These are phyloP conservation scores for Silene coronaria DNA, from an alignment of 179 eudicot genomes.

Conservation along the genomic window DNA sequence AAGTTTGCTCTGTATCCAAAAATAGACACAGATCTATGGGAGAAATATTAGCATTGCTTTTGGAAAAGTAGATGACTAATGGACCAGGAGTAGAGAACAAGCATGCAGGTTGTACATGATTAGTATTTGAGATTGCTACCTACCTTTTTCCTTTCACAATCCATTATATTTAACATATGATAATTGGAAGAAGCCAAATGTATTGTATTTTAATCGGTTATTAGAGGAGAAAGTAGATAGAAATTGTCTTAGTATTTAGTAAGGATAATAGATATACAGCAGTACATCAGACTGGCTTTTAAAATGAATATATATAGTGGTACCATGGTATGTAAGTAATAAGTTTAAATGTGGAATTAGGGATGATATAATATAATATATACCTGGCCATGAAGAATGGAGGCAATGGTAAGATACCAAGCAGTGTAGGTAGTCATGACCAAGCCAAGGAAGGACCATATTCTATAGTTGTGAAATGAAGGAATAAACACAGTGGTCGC, in stretches of 20 bases:
- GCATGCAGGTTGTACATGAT: neutral
- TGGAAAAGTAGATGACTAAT: neutral
- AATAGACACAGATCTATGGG: too few species aligned
- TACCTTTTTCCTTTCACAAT: too few species aligned
- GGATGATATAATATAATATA: too few species aligned
- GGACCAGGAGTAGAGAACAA: constrained; percentile 4
- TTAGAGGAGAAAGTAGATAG: too few species aligned
- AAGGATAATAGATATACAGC: constrained; percentile 4
- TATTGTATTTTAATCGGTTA: too few species aligned
- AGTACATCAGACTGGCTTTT: constrained; percentile 7
- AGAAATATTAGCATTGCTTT: constrained; percentile 8
- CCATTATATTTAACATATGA: too few species aligned
- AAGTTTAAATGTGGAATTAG: neutral
- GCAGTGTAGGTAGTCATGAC: constrained; percentile 49
- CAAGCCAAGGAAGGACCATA: constrained; percentile 47
- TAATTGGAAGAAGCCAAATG: too few species aligned
- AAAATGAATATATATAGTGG: neutral
- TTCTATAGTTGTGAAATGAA: constrained; percentile 46
- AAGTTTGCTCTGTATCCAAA: too few species aligned
- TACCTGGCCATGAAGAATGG: constrained; percentile 46
- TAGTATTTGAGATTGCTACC: too few species aligned
- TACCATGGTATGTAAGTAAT: neutral
- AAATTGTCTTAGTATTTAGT: too few species aligned
- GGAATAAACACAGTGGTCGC: constrained; percentile 51
- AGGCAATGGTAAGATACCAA: constrained; percentile 45